Conservation (phyloP, 2,329 filamentous ascomycete species). For the Neofusicoccum cordaticola region DNA sequence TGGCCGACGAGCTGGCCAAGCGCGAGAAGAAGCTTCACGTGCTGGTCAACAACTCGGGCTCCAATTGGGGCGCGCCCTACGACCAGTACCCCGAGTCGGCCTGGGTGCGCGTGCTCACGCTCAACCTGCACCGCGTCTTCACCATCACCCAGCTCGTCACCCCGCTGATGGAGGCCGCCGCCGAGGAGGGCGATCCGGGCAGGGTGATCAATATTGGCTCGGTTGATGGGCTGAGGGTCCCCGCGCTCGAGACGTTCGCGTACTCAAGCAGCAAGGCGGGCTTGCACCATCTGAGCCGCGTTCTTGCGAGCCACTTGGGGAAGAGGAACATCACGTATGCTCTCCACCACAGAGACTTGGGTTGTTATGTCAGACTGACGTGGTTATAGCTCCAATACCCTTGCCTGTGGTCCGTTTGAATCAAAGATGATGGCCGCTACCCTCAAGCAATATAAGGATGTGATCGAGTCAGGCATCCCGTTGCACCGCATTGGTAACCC, state of each 20-base stretch:
- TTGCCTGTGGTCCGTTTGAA: conserved; percentile 70
- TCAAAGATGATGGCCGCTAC: conserved; percentile 74
- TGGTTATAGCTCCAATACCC: conserved; percentile 53
- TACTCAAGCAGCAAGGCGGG: conserved; percentile 64
- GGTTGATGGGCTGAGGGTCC: conserved; percentile 62
- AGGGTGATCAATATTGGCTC: conserved; percentile 65
- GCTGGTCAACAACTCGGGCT: conserved; percentile 65
- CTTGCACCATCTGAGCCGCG: conserved; percentile 61
- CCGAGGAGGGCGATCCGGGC: conserved; percentile 45
- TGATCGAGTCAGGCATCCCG: conserved; percentile 60
- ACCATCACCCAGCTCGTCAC: conserved; percentile 63
- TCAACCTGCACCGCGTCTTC: conserved; percentile 64
- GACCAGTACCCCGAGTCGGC: conserved; percentile 53
- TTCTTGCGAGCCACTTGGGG: conserved; percentile 62
- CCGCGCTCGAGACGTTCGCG: conserved; percentile 56
- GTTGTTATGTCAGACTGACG: conserved; percentile 23
- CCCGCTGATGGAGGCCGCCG: conserved; percentile 58
- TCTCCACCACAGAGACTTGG: too few species aligned
- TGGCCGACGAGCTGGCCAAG: conserved; percentile 57
- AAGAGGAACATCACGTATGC: conserved; percentile 54
- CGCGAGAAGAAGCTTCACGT: conserved; percentile 57
- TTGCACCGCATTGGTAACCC: conserved; percentile 65
- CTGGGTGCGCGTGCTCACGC: conserved; percentile 58
- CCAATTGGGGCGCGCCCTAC: conserved; percentile 61
- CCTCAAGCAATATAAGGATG: conserved; percentile 56